Evolutionary conservation across 176 grass and related monocot species (phyloP), one percentile per base, ranked within the genome.

Genomic region (Microstegium vimineum): DNA sequence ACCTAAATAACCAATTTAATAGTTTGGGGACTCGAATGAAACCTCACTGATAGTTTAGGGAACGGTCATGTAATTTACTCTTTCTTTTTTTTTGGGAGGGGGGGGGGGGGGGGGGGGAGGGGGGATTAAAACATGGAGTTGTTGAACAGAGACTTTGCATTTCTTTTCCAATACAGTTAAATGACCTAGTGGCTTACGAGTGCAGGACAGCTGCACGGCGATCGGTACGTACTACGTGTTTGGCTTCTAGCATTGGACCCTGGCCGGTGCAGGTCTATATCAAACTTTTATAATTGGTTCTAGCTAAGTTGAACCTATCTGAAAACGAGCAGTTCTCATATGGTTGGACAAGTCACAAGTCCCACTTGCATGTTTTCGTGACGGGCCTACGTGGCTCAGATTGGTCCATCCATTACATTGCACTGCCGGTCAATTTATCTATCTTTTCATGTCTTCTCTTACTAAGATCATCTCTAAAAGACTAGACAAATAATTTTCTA

Each of bases 311-410:
- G 18, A 20, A 13, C 23, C 26, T 27, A 45, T 69, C 64, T 33
- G 64, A 70, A 20, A 61, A 66, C 32, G 10, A 69, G 2, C 40
- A 22, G 37, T 63, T 57, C n/a, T 43, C 16, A 2, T 33, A 30
- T 83, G 32, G 40, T n/a, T 75, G 81, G 57, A 34, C 66, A 69
- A 40, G 66, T 69, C 35, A 35, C 66, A 16, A 70, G 37, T 70
- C 3, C 67, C 37, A 70, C n/a, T 70, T 42, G 37, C 37, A 42
- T 42, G 67, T 15, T 41, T 25, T 42, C 4, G 67, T 5, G 36
- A 70, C 10, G 67, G n/a, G 9, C 20, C 8, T 67, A 67, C 3
- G 15, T 67, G 35, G 35, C 20, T 6, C 22, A 5, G 36, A 9
- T 42, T 15, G 37, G n/a, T 70, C 10, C 10, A 68, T n/a, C 62